Percentiles rank a stretch among this genome's conserved stretches.
Evolutionary conservation across 306 rosid species (phyloP).

Genomic region (Gastrolobium bilobum): DNA sequence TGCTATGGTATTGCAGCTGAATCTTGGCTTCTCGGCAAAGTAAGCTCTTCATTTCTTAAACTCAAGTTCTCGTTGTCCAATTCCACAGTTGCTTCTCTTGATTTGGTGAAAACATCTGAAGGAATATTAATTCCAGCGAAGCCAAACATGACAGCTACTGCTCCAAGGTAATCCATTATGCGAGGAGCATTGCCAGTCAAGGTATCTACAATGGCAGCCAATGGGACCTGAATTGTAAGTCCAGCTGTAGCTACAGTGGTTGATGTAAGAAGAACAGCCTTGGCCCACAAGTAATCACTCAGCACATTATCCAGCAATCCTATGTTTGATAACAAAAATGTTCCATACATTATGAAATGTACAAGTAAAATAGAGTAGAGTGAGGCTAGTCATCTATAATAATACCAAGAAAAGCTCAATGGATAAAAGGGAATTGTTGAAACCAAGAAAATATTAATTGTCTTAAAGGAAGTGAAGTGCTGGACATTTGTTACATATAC

Average conservation of each 20-base stretch:
- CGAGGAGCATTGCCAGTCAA: slow-evolving; percentile 82
- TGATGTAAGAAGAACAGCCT: slow-evolving; percentile 96
- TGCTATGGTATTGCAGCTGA: slow-evolving; percentile 48
- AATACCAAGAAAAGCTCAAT: slow-evolving; percentile 13
- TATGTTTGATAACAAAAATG: slow-evolving; percentile 42
- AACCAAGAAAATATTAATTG: neutral
- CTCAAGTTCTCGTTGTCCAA: slow-evolving; percentile 54
- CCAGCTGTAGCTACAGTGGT: slow-evolving; percentile 98
- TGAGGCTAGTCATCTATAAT: neutral
- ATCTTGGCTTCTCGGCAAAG: slow-evolving; percentile 46
- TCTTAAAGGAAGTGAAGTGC: neutral
- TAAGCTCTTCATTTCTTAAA: slow-evolving; percentile 41
- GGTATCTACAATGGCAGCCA: slow-evolving; percentile 91
- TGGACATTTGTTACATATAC: neutral
- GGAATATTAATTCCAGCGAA: slow-evolving; percentile 92
- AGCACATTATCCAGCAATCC: slow-evolving; percentile 95
- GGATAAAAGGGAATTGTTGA: neutral
- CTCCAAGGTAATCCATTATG: slow-evolving; percentile 84
- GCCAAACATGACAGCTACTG: slow-evolving; percentile 82
- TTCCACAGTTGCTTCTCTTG: slow-evolving; percentile 57
- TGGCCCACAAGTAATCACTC: slow-evolving; percentile 97
- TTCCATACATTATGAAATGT: slow-evolving; percentile 38
- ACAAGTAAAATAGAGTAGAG: slow-evolving; percentile 17
- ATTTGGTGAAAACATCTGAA: slow-evolving; percentile 55
- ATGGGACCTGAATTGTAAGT: slow-evolving; percentile 92